A percentile compares a stretch with the other conserved stretches of the same genome.
Evolutionary conservation across 345 rosid genomes (phyloP).

Genomic region (Geranium rotundifolium): DNA sequence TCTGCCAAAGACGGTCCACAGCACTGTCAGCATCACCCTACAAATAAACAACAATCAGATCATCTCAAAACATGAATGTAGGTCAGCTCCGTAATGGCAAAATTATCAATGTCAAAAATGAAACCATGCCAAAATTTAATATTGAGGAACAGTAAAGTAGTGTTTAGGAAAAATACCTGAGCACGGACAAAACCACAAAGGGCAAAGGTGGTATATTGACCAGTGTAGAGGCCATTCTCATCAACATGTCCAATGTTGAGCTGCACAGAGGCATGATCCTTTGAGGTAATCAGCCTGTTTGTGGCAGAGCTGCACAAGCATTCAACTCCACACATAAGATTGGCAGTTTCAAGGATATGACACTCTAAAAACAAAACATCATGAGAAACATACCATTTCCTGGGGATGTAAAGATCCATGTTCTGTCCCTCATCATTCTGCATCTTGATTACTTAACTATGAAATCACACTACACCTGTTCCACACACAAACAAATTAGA

Average conservation of each 20-base stretch:
- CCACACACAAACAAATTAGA: neutral
- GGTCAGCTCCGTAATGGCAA: too few relatives aligned
- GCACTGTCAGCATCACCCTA: conserved; percentile 54
- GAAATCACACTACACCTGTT: conserved; percentile 9
- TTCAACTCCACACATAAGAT: neutral
- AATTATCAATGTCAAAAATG: too few relatives aligned
- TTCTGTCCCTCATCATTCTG: conserved; percentile 88
- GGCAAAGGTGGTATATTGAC: conserved; percentile 37
- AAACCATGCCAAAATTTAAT: too few relatives aligned
- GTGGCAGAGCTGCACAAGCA: conserved; percentile 40
- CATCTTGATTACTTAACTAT: conserved; percentile 39
- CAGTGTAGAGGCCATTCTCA: conserved; percentile 35
- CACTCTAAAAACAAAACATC: neutral
- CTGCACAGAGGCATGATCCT: conserved; percentile 54
- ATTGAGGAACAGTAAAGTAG: too few relatives aligned
- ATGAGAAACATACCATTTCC: conserved; percentile 59
- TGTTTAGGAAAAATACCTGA: conserved; percentile 23
- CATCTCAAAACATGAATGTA: neutral
- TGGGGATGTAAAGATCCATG: conserved; percentile 86
- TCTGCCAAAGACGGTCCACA: too few relatives aligned
- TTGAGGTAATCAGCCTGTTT: conserved; percentile 48
- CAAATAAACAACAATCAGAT: neutral
- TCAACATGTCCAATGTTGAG: conserved; percentile 47
- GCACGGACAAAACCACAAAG: conserved; percentile 46
- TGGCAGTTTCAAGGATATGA: neutral